phyloP scores from a whole-genome alignment of 768 basidiomycete species.

The Rhodotorula taiwanensis region DNA sequence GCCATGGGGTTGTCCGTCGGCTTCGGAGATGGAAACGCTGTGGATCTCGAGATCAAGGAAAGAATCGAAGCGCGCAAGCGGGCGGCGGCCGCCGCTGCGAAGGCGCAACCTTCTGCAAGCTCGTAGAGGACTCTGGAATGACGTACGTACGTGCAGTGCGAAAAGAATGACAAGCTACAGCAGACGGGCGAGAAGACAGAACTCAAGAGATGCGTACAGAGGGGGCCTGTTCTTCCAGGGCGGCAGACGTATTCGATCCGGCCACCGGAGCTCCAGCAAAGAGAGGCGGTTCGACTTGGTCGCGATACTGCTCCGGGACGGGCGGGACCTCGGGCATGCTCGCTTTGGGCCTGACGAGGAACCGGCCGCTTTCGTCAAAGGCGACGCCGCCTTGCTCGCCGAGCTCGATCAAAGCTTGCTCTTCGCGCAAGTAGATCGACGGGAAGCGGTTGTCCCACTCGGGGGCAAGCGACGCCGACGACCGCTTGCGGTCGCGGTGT shows the following conservation, averaged over 20 bases:
- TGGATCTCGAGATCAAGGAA: slow-evolving; percentile 17
- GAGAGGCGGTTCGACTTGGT: neutral
- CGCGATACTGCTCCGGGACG: slow-evolving; percentile 8
- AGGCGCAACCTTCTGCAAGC: no score
- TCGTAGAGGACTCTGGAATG: no score
- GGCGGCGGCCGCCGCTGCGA: neutral
- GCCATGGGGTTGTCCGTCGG: slow-evolving; percentile 22
- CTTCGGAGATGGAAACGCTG: slow-evolving; percentile 26
- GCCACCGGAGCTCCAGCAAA: no score
- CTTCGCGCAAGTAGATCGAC: slow-evolving; percentile 28
- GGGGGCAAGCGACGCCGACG: neutral
- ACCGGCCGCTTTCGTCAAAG: slow-evolving; percentile 10
- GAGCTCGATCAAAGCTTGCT: slow-evolving; percentile 19
- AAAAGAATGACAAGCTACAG: no score
- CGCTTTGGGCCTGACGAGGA: slow-evolving; percentile 25
- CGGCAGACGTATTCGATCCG: no score
- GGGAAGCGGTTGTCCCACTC: slow-evolving; percentile 17
- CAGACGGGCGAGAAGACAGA: no score
- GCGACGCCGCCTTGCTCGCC: slow-evolving; percentile 27
- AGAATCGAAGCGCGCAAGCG: slow-evolving; percentile 3
- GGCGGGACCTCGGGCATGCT: slow-evolving; percentile 1
- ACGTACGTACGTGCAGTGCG: neutral
- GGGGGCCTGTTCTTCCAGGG: no score
- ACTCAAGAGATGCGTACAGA: no score
- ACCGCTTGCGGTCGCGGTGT: slow-evolving; percentile 19